Conservation (phyloP, 2,329 filamentous ascomycete genomes). For the Ceratocystis papillata region DNA sequence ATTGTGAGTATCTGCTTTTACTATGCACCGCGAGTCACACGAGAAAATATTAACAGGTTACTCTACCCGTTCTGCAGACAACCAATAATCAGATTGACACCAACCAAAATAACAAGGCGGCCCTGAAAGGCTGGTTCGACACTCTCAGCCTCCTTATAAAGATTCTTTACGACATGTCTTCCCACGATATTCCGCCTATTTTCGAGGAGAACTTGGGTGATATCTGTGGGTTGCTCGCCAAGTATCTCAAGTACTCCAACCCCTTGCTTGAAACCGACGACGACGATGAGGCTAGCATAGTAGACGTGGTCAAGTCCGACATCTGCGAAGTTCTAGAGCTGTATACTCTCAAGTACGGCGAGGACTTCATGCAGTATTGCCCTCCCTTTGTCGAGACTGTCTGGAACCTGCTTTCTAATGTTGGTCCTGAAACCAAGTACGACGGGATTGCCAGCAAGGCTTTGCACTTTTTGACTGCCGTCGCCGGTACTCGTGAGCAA, state of each 20-base stretch:
- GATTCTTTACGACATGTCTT: conserved; percentile 93
- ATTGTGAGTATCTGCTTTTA: conserved; percentile 40
- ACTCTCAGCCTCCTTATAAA: conserved; percentile 82
- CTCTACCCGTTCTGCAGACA: conserved; percentile 35
- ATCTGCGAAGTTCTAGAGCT: conserved; percentile 87
- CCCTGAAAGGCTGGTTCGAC: conserved; percentile 66
- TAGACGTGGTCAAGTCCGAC: conserved; percentile 82
- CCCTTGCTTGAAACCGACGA: conserved; percentile 72
- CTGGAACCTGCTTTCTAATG: conserved; percentile 81
- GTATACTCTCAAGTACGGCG: conserved; percentile 89
- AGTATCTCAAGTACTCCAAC: conserved; percentile 86
- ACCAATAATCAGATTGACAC: conserved; percentile 62
- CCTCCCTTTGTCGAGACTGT: conserved; percentile 78
- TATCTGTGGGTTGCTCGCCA: conserved; percentile 72
- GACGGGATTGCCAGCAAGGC: conserved; percentile 91
- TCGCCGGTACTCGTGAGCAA: conserved; percentile 67
- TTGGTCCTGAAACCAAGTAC: conserved; percentile 81
- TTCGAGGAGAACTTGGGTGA: conserved; percentile 79
- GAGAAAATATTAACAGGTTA: neutral
- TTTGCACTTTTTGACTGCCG: conserved; percentile 83
- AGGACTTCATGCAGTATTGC: conserved; percentile 74
- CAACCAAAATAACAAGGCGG: conserved; percentile 63
- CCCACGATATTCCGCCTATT: conserved; percentile 85
- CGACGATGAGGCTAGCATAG: conserved; percentile 72
- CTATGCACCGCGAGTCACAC: neutral